A percentile compares a stretch with the other conserved stretches of the same genome.
phyloP scores from a whole-genome alignment of 2,329 filamentous ascomycete genomes.

The Phaeosphaeria sp. region DNA sequence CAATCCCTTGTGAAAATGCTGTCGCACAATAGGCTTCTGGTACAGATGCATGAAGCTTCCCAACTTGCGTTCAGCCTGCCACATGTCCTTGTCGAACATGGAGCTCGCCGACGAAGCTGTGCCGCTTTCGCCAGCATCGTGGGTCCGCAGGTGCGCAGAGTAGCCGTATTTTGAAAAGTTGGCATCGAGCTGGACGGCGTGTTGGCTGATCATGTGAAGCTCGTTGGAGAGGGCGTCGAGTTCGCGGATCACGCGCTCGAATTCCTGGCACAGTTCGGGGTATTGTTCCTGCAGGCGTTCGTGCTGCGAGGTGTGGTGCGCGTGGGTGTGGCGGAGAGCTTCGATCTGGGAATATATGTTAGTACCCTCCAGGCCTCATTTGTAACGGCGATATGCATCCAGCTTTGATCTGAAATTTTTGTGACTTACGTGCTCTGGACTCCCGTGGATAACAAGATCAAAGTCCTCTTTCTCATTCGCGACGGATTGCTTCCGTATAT shows the following conservation, averaged over 20 bases:
- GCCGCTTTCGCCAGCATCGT: conserved; percentile 21
- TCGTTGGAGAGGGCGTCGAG: conserved; percentile 61
- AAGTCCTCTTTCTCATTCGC: conserved; percentile 52
- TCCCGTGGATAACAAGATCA: conserved; percentile 66
- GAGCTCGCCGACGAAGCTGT: conserved; percentile 16
- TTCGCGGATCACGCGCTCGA: conserved; percentile 62
- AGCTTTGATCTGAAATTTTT: background rate
- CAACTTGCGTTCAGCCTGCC: conserved; percentile 46
- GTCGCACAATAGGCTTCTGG: conserved; percentile 65
- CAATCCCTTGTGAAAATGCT: conserved; percentile 71
- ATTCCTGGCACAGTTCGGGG: conserved; percentile 61
- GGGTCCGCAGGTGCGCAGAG: conserved; percentile 60
- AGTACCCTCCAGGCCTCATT: background rate
- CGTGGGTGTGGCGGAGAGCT: conserved; percentile 59
- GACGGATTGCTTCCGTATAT: conserved; percentile 49
- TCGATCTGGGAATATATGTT: conserved; percentile 35
- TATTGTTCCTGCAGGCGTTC: conserved; percentile 57
- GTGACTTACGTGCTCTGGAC: conserved; percentile 52
- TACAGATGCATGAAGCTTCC: conserved; percentile 61
- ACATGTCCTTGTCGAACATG: conserved; percentile 43
- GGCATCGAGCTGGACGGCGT: conserved; percentile 62
- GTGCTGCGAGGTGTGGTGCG: conserved; percentile 60
- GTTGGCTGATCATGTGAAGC: conserved; percentile 61
- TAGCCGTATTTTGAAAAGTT: conserved; percentile 71
- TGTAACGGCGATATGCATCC: too few species aligned